Conservation (phyloP, 352 stramenopile genomes). For the Phytopythium montanum region DNA sequence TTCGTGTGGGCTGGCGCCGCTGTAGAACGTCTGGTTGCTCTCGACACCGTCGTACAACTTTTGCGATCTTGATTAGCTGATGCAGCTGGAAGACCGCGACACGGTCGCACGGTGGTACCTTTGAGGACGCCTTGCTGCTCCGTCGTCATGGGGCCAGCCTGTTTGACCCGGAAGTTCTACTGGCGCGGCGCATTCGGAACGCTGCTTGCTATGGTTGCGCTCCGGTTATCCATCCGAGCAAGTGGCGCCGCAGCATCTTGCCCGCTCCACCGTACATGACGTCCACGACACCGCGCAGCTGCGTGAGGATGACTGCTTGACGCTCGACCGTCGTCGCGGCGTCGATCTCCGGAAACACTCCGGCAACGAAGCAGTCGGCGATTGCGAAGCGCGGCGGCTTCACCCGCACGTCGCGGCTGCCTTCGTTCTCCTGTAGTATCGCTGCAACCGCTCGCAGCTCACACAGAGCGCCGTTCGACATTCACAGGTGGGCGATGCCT, state of each 20-base stretch:
- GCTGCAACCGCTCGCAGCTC: no score
- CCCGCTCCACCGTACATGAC: slow-evolving; percentile 21
- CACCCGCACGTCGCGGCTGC: no score
- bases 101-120: slow-evolving; percentile 16
- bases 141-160: neutral
- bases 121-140: slow-evolving; percentile 7
- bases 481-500: neutral
- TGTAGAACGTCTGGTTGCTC: no score
- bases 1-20: no score
- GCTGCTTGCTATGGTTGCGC: slow-evolving; percentile 14
- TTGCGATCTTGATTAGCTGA: no score
- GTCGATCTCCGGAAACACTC: neutral
- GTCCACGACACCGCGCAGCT: neutral
- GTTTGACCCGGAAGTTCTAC: neutral
- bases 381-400: neutral
- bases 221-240: slow-evolving; percentile 27
- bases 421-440: no score
- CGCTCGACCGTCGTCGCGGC: neutral
- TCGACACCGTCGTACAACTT: no score
- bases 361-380: neutral
- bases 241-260: slow-evolving; percentile 20
- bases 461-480: no score
- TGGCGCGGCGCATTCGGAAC: neutral
- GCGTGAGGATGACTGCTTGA: neutral
- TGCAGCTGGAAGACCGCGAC: neutral